phyloP scores from a whole-genome alignment of 2,329 filamentous ascomycete genomes.

The Apiospora hydei region DNA sequence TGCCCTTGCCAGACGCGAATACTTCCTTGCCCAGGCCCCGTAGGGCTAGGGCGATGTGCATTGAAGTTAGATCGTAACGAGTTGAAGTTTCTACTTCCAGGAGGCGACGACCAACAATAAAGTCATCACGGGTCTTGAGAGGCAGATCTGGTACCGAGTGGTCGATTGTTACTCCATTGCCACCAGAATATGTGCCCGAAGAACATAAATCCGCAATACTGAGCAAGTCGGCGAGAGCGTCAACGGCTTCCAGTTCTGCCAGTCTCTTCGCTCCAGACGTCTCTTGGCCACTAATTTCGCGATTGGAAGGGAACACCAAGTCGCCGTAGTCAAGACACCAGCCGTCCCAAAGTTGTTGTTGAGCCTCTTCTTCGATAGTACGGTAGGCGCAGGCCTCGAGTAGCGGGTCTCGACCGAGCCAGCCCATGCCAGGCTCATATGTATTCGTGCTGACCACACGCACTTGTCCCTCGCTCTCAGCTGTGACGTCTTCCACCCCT shows the following conservation, averaged over 20 bases:
- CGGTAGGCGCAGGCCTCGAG: slow-evolving; percentile 45
- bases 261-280: slow-evolving; percentile 35
- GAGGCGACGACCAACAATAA: slow-evolving; percentile 54
- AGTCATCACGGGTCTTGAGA: slow-evolving; percentile 57
- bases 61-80: slow-evolving; percentile 41
- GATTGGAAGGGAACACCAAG: slow-evolving; percentile 55
- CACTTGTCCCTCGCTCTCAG: slow-evolving; percentile 66
- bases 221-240: slow-evolving; percentile 63
- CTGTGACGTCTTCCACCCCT: slow-evolving; percentile 72
- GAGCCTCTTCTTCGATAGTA: slow-evolving; percentile 66
- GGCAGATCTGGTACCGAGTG: slow-evolving; percentile 65
- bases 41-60: slow-evolving; percentile 43
- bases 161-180: slow-evolving; percentile 60
- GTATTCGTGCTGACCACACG: slow-evolving; percentile 84
- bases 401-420: slow-evolving; percentile 69
- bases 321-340: slow-evolving; percentile 72
- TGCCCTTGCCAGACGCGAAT: slow-evolving; percentile 23
- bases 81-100: slow-evolving; percentile 53
- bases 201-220: slow-evolving; percentile 72
- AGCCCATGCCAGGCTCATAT: slow-evolving; percentile 80
- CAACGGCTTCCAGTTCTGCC: slow-evolving; percentile 56
- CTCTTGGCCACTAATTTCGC: slow-evolving; percentile 48
- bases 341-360: slow-evolving; percentile 70
- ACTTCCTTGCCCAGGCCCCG: slow-evolving; percentile 42
- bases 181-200: slow-evolving; percentile 52